These are phyloP conservation scores for Pistacia integerrima DNA, from an alignment of 345 rosid species.

Conservation along the genomic window DNA sequence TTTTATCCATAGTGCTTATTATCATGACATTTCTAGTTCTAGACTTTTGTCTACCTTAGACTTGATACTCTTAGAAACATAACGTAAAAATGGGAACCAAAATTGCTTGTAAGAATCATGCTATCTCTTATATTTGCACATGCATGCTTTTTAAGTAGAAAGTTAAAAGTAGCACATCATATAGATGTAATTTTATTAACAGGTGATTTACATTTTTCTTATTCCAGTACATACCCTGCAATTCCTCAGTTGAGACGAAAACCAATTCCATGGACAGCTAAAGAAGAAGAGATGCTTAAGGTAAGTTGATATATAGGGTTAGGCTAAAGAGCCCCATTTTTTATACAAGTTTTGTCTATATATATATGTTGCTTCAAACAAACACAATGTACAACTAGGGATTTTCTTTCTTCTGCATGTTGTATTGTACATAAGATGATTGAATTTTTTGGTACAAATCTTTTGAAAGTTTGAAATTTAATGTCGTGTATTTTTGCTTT, in stretches of 20 bases:
- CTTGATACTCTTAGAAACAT: not conserved
- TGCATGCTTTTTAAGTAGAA: not conserved
- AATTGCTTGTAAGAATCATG: not conserved
- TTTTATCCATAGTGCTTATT: constrained; percentile 2
- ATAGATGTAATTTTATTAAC: not conserved
- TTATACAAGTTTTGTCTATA: too few species aligned
- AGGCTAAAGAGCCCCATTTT: too few species aligned
- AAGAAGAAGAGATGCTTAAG: constrained; percentile 48
- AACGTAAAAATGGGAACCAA: too few species aligned
- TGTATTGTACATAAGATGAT: too few species aligned
- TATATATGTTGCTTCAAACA: too few species aligned
- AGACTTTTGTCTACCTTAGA: not conserved
- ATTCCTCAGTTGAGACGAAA: constrained; percentile 36
- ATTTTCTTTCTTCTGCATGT: too few species aligned
- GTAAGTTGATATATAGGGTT: constrained; percentile 19
- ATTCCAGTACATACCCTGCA: constrained; percentile 33
- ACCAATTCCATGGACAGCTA: constrained; percentile 39
- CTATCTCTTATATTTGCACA: not conserved
- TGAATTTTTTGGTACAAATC: too few species aligned
- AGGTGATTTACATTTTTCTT: not conserved
- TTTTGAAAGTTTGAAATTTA: too few species aligned
- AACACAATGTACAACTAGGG: too few species aligned
- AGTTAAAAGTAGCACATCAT: not conserved
- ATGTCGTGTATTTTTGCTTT: too few species aligned
- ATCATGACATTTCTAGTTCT: not conserved